These are phyloP conservation scores for Diaporthe australafricana DNA, from an alignment of 2,329 filamentous ascomycete genomes.

Conservation along the genomic window DNA sequence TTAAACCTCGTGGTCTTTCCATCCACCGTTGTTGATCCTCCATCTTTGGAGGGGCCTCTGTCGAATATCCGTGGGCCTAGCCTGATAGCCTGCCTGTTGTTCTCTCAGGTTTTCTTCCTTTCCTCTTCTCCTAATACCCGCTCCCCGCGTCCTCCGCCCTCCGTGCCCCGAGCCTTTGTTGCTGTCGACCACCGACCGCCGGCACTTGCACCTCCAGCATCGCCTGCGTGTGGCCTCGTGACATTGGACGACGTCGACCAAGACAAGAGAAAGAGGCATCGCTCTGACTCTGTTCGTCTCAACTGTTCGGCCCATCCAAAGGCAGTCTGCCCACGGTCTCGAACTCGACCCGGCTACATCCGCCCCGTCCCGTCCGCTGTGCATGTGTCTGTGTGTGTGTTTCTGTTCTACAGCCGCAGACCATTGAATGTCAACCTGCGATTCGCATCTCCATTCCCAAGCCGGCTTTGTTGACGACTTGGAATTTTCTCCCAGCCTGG, in stretches of 20 bases:
- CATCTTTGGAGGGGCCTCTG: slow-evolving; percentile 1
- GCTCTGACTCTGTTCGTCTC: slow-evolving; percentile 21
- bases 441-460: background rate
- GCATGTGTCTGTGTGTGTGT: slow-evolving; percentile 24
- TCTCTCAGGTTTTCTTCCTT: background rate
- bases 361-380: slow-evolving; percentile 17
- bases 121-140: background rate
- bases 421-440: slow-evolving; percentile 11
- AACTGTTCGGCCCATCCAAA: slow-evolving; percentile 1
- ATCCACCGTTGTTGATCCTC: slow-evolving; percentile 20
- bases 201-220: background rate
- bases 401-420: slow-evolving; percentile 11
- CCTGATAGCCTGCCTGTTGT: background rate
- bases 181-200: background rate
- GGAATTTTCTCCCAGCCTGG: background rate
- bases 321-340: background rate
- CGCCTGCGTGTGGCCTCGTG: background rate
- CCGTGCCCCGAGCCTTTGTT: background rate
- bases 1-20: slow-evolving; percentile 31
- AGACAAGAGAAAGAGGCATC: background rate
- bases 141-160: background rate
- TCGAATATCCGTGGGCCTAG: slow-evolving; percentile 15
- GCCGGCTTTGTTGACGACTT: background rate
- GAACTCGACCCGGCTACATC: slow-evolving; percentile 25
- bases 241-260: slow-evolving; percentile 1